Evolutionary conservation across 257 asterid species (phyloP).

Genomic region (Jacaranda mimosifolia): DNA sequence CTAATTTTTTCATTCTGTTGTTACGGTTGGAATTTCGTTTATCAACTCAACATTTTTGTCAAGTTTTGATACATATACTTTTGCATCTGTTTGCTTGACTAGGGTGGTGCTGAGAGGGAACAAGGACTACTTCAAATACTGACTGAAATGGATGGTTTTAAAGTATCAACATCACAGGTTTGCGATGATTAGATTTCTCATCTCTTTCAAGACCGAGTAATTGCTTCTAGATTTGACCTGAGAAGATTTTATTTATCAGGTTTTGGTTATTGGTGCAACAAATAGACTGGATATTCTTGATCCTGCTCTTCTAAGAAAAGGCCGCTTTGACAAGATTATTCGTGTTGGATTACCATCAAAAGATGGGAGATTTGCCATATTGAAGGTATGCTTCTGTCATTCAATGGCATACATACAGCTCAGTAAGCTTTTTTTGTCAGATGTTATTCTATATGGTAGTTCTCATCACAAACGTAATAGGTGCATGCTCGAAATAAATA

Average conservation of each 20-base stretch:
- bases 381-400: conserved; percentile 65
- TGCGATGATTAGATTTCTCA: conserved; percentile 32
- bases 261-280: conserved; percentile 95
- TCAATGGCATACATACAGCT: conserved; percentile 20
- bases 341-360: conserved; percentile 97
- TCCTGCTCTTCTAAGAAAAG: conserved; percentile 96
- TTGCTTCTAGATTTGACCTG: conserved; percentile 21
- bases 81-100: conserved; percentile 40
- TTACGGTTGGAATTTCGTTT: neutral
- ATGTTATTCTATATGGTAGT: conserved; percentile 28
- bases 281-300: conserved; percentile 98
- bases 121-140: conserved; percentile 98
- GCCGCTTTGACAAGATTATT: conserved; percentile 96
- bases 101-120: conserved; percentile 99
- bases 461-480: conserved; percentile 50
- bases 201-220: conserved; percentile 23
- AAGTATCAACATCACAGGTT: conserved; percentile 92
- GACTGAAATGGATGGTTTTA: conserved; percentile 99
- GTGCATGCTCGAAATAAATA: conserved; percentile 98
- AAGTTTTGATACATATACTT: conserved; percentile 15
- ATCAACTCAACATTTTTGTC: conserved; percentile 16
- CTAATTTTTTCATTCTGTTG: conserved; percentile 25
- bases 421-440: neutral
- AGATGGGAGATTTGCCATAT: conserved; percentile 95
- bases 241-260: conserved; percentile 55